These are phyloP conservation scores for Bidens hawaiensis DNA, from an alignment of 140 eudicot species.

Conservation along the genomic window DNA sequence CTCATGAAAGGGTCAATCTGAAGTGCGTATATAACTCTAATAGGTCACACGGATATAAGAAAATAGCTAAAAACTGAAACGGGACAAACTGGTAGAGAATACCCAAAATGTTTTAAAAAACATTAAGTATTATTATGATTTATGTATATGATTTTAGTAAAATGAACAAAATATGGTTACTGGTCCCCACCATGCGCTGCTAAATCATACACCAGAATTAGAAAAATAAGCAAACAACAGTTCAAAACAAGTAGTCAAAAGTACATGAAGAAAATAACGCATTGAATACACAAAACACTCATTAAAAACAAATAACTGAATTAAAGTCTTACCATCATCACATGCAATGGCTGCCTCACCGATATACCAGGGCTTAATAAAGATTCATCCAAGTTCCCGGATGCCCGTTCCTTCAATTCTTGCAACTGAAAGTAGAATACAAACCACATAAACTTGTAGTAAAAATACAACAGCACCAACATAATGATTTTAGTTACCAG, in stretches of 20 bases:
- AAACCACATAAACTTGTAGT: background rate
- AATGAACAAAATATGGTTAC: background rate
- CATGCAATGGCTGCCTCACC: slow-evolving; percentile 81
- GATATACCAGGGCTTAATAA: slow-evolving; percentile 64
- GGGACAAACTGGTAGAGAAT: background rate
- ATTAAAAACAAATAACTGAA: background rate
- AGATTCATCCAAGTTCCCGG: slow-evolving; percentile 67
- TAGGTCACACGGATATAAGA: background rate
- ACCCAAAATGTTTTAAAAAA: background rate
- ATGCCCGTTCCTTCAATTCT: slow-evolving; percentile 68
- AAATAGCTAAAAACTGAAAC: background rate
- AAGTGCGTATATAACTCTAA: background rate
- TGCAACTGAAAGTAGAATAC: slow-evolving; percentile 40
- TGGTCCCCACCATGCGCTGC: background rate
- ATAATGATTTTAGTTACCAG: slow-evolving; percentile 35
- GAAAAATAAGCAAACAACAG: background rate
- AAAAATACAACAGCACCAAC: background rate
- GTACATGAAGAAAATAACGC: background rate
- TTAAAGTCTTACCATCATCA: slow-evolving; percentile 60
- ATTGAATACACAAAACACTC: background rate
- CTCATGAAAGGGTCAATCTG: background rate
- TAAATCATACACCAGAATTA: background rate
- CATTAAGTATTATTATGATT: background rate
- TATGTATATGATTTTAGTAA: background rate
- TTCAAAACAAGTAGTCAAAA: background rate